These are phyloP conservation scores for Daedalea quercina DNA, from an alignment of 768 basidiomycete genomes.

Conservation along the genomic window DNA sequence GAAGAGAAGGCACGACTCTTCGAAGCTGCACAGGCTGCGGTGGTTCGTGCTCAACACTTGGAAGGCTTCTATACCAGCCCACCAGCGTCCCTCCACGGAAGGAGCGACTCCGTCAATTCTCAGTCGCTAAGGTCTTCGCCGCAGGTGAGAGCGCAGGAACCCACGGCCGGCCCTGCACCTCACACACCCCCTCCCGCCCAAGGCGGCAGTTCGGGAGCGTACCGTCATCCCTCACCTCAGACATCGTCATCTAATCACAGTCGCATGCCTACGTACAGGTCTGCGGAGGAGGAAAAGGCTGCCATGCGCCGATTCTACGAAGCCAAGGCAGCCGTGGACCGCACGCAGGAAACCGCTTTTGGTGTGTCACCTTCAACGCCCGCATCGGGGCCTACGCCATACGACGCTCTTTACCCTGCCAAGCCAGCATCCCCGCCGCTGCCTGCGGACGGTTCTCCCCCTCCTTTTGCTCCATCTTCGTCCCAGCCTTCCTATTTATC, in stretches of 20 bases:
- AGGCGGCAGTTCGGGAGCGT: conserved; percentile 9
- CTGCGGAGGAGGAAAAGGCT: conserved; percentile 73
- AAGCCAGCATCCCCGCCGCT: conserved; percentile 24
- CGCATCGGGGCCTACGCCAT: conserved; percentile 43
- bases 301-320: conserved; percentile 61
- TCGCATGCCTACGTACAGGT: conserved; percentile 41
- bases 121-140: conserved; percentile 29
- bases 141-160: conserved; percentile 8
- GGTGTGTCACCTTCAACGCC: conserved; percentile 9
- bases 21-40: conserved; percentile 62
- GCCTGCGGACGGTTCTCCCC: conserved; percentile 37
- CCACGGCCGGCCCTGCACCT: conserved; percentile 14
- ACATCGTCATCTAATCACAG: conserved; percentile 16
- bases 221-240: conserved; percentile 1
- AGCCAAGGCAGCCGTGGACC: conserved; percentile 64
- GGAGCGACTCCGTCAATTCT: conserved; percentile 12
- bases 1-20: conserved; percentile 72
- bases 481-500: conserved; percentile 31
- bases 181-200: conserved; percentile 8
- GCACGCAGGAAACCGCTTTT: conserved; percentile 35
- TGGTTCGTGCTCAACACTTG: conserved; percentile 45
- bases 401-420: conserved; percentile 52
- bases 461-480: conserved; percentile 44
- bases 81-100: conserved; percentile 17
- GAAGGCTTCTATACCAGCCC: conserved; percentile 21